Percentiles rank a stretch among this genome's conserved stretches.
These are phyloP conservation scores for Aspergillus bridgeri DNA, from an alignment of 495 filamentous ascomycete genomes.

Conservation along the genomic window DNA sequence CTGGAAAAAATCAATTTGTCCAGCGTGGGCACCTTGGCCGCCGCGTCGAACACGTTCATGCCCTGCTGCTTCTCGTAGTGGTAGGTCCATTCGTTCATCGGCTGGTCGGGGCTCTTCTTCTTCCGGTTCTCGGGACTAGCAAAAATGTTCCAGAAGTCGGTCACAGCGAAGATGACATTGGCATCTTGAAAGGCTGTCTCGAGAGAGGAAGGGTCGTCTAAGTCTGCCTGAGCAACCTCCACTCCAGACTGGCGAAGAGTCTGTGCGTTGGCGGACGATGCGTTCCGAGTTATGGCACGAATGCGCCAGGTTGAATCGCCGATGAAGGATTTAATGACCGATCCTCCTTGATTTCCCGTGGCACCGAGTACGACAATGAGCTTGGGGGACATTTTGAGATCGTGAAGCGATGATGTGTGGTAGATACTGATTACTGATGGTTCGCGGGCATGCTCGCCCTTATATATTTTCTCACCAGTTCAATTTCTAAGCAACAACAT, in stretches of 20 bases:
- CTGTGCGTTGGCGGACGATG: slow-evolving; percentile 29
- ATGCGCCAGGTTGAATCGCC: slow-evolving; percentile 30
- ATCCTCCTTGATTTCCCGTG: slow-evolving; percentile 40
- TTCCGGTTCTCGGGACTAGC: slow-evolving; percentile 21
- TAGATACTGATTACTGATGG: too few species aligned
- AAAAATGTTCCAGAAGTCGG: slow-evolving; percentile 44
- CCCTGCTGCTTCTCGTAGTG: slow-evolving; percentile 44
- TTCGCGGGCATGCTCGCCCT: too few species aligned
- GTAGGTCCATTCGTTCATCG: slow-evolving; percentile 32
- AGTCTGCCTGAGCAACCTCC: slow-evolving; percentile 45
- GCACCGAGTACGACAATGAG: slow-evolving; percentile 21
- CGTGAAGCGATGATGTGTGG: too few species aligned
- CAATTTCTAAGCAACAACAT: background rate
- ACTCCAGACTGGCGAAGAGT: slow-evolving; percentile 38
- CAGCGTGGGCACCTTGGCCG: slow-evolving; percentile 38
- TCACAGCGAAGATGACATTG: slow-evolving; percentile 46
- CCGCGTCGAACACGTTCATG: slow-evolving; percentile 47
- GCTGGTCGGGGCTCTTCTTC: slow-evolving; percentile 12
- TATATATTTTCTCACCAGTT: background rate
- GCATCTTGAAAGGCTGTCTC: slow-evolving; percentile 43
- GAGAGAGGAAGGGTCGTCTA: slow-evolving; percentile 39
- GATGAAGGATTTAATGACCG: slow-evolving; percentile 33
- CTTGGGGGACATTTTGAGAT: slow-evolving; percentile 5
- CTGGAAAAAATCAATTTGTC: slow-evolving; percentile 39
- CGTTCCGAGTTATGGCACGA: slow-evolving; percentile 36